Conservation (phyloP, 345 rosid species). For the Bretschneidera sinensis region DNA sequence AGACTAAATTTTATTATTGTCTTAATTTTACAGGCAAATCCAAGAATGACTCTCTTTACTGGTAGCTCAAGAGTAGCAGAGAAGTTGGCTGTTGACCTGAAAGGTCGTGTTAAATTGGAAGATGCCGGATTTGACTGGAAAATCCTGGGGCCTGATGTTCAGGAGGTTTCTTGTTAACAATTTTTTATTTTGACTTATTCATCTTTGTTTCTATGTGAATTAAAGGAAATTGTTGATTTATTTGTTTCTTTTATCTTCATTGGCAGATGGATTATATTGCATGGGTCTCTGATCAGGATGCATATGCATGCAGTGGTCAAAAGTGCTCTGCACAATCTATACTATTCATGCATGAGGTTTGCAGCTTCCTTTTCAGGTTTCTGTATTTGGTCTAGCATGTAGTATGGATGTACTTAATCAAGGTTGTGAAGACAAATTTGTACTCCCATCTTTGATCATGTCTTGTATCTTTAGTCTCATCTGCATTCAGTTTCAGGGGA, state of each 20-base stretch:
- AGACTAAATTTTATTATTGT: not conserved
- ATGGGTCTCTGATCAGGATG: constrained; percentile 98
- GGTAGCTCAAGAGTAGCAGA: constrained; percentile 98
- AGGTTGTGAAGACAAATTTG: too few relatives aligned
- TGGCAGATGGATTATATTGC: constrained; percentile 89
- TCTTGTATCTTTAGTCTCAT: not conserved
- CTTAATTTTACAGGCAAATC: constrained; percentile 58
- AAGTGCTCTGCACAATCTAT: constrained; percentile 97
- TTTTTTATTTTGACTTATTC: not conserved
- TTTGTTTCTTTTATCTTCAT: constrained; percentile 15
- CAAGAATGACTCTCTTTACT: constrained; percentile 93
- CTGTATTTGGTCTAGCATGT: not conserved
- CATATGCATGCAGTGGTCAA: constrained; percentile 98
- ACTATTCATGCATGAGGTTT: constrained; percentile 91
- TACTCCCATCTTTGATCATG: not conserved
- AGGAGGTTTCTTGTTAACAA: constrained; percentile 50
- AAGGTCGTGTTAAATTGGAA: constrained; percentile 86
- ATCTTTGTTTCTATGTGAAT: constrained; percentile 2
- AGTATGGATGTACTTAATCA: too few relatives aligned
- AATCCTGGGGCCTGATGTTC: constrained; percentile 92
- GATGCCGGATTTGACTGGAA: constrained; percentile 99
- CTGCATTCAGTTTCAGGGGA: not conserved
- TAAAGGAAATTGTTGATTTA: constrained; percentile 5
- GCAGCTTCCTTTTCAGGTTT: constrained; percentile 15
- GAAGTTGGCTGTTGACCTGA: constrained; percentile 84